phyloP scores from a whole-genome alignment of 208 protist genomes.

The Entamoeba nuttalli region DNA sequence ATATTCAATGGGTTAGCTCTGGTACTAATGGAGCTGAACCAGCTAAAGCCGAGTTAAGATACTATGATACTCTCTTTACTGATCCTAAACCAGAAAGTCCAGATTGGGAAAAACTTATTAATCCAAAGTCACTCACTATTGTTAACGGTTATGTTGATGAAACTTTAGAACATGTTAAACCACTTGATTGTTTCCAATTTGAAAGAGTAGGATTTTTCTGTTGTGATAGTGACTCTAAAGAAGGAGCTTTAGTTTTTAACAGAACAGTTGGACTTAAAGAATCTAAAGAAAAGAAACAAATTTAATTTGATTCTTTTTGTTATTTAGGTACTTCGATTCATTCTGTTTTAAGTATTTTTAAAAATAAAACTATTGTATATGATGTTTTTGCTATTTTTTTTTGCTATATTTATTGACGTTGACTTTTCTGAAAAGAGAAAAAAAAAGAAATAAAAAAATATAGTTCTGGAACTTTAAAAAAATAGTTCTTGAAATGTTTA shows the following conservation, averaged over 20 bases:
- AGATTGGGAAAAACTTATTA: neutral
- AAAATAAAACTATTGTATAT: no score
- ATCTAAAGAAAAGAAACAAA: neutral
- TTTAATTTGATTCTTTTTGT: neutral
- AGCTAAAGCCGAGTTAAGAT: neutral
- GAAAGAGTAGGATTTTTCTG: conserved; percentile 69
- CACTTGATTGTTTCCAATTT: conserved; percentile 56
- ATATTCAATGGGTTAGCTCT: conserved; percentile 25
- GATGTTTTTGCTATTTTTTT: no score
- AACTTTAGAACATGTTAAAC: neutral
- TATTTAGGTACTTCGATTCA: no score
- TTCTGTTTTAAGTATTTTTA: no score
- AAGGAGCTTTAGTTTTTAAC: neutral
- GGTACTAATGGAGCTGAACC: neutral
- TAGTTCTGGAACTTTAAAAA: no score
- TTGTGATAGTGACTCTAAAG: neutral
- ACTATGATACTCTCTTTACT: neutral
- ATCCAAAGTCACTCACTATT: neutral
- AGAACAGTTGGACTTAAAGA: neutral
- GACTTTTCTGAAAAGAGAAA: no score
- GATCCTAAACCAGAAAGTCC: neutral
- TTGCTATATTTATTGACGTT: no score
- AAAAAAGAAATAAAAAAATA: no score
- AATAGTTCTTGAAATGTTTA: no score
- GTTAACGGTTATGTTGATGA: neutral